These are phyloP conservation scores for Tolypocladium amazonense DNA, from an alignment of 2,329 filamentous ascomycete species.

Conservation along the genomic window DNA sequence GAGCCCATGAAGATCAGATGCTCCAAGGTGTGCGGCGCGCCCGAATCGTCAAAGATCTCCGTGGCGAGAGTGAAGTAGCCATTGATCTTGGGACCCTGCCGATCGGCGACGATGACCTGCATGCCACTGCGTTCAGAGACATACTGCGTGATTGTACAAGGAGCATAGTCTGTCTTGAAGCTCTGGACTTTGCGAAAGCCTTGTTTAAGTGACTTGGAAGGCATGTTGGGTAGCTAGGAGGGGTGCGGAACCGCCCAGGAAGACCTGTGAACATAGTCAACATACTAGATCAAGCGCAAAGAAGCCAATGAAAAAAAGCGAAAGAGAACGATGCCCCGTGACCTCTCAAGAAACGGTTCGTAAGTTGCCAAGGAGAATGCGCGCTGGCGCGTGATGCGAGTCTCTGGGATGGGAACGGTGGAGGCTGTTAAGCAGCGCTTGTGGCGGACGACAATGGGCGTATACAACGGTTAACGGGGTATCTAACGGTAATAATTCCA, in stretches of 20 bases:
- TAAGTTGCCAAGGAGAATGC: background rate
- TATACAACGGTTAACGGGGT: too few relatives aligned
- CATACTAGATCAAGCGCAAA: background rate
- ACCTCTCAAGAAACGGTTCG: background rate
- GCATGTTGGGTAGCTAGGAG: conserved; percentile 32
- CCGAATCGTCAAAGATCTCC: conserved; percentile 95
- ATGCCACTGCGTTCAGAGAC: conserved; percentile 90
- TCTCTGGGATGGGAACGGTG: too few relatives aligned
- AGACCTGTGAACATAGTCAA: background rate
- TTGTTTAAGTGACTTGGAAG: conserved; percentile 34
- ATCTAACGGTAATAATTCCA: too few relatives aligned
- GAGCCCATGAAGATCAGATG: conserved; percentile 85
- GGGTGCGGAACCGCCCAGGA: conserved; percentile 5
- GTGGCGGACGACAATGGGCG: background rate
- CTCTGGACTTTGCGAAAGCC: conserved; percentile 77
- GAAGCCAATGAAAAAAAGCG: too few relatives aligned
- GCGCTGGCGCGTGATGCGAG: too few relatives aligned
- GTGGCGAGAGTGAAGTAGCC: conserved; percentile 94
- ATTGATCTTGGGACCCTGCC: conserved; percentile 86
- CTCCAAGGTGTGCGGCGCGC: conserved; percentile 79
- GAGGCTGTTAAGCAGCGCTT: too few relatives aligned
- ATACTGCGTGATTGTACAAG: conserved; percentile 86
- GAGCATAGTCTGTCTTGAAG: conserved; percentile 84
- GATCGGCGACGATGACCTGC: conserved; percentile 85
- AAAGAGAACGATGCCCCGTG: too few relatives aligned